Percentiles rank a stretch among this genome's conserved stretches.
Evolutionary conservation across 73 alveolate species (phyloP).

Genomic region (Symbiodinium natans): DNA sequence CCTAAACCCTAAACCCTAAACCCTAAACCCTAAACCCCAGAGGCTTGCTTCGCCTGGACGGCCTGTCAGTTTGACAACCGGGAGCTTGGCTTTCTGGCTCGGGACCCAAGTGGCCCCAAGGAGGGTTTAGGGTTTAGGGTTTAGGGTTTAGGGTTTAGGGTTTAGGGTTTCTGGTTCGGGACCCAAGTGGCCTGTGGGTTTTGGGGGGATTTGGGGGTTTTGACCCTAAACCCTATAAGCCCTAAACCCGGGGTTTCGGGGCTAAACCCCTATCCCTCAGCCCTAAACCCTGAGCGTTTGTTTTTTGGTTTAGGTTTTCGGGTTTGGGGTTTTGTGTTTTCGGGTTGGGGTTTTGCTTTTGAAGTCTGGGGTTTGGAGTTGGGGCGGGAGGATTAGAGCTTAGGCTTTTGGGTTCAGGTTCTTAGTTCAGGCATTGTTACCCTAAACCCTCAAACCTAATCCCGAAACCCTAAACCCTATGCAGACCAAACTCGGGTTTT

Average conservation of each 20-base stretch:
- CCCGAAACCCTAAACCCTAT: too few species aligned
- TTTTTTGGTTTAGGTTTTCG: too few species aligned
- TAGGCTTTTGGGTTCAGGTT: background rate
- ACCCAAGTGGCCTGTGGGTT: background rate
- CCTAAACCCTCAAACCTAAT: too few species aligned
- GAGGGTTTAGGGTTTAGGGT: background rate
- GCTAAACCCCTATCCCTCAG: background rate
- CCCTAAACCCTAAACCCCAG: too few species aligned
- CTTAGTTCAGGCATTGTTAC: too few species aligned
- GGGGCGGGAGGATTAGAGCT: background rate
- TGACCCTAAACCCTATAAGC: too few species aligned
- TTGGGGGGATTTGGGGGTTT: background rate
- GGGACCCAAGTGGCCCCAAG: background rate
- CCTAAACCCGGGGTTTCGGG: too few species aligned
- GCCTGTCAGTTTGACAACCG: conserved; percentile 5
- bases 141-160: background rate
- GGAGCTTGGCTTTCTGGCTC: background rate
- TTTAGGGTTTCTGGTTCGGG: background rate
- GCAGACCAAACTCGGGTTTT: too few species aligned
- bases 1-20: too few species aligned
- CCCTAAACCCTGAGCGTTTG: background rate
- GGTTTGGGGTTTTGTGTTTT: background rate
- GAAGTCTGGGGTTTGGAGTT: too few species aligned
- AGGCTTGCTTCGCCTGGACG: background rate
- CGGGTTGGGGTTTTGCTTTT: background rate